phyloP scores from a whole-genome alignment of 73 alveolate species.

The Tetrahymena borealis region DNA sequence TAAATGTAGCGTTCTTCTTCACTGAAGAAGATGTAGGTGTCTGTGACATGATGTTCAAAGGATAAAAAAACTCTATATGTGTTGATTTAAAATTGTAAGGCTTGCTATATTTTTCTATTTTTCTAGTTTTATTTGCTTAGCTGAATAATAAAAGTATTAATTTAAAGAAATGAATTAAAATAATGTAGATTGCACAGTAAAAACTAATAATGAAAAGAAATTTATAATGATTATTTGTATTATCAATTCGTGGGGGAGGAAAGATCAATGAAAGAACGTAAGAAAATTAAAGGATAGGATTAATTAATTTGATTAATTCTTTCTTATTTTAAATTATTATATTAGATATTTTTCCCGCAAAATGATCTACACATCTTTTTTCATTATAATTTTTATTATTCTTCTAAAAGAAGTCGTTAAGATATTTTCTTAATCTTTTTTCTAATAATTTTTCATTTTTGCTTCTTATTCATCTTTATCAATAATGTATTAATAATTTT shows the following conservation, averaged over 20 bases:
- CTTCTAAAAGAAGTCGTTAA: neutral
- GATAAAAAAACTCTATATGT: neutral
- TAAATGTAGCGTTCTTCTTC: neutral
- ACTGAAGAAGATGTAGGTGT: neutral
- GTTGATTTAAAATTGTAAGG: neutral
- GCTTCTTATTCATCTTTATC: neutral
- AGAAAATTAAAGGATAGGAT: neutral
- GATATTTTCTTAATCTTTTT: neutral
- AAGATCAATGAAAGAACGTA: neutral
- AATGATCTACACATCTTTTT: neutral
- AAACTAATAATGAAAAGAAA: neutral
- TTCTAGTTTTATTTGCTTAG: neutral
- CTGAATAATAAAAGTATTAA: neutral
- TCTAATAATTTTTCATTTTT: neutral
- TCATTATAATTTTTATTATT: neutral
- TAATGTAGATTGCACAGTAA: neutral
- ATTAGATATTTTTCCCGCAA: neutral
- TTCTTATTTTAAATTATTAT: neutral
- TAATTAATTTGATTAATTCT: neutral
- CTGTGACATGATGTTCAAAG: neutral
- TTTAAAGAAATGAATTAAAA: neutral
- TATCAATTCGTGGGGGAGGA: neutral
- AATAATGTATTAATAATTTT: neutral
- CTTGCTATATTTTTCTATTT: neutral
- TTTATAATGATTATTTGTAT: neutral